Conservation (phyloP, 2,329 filamentous ascomycete genomes). For the Calonectria naviculata region DNA sequence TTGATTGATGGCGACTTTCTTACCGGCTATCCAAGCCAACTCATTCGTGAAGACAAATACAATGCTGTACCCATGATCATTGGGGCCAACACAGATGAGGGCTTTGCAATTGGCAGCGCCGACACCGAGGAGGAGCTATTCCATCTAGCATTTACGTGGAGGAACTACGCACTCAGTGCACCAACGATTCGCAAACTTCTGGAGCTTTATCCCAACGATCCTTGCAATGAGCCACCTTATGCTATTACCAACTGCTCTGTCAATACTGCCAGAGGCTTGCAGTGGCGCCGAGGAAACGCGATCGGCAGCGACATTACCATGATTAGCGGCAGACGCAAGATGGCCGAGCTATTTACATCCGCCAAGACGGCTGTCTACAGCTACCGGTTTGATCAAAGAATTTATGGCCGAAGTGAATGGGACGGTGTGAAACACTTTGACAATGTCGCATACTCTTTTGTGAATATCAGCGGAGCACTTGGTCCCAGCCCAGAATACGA, state of each 20-base stretch:
- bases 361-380: constrained; percentile 53
- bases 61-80: constrained; percentile 56
- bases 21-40: constrained; percentile 58
- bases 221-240: constrained; percentile 56
- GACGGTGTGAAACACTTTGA: constrained; percentile 59
- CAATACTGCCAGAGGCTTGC: constrained; percentile 44
- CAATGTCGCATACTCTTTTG: constrained; percentile 63
- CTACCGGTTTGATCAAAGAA: constrained; percentile 62
- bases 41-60: constrained; percentile 54
- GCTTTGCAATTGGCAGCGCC: constrained; percentile 50
- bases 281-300: constrained; percentile 57
- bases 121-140: constrained; percentile 57
- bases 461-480: constrained; percentile 60
- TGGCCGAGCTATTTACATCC: constrained; percentile 53
- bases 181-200: constrained; percentile 55
- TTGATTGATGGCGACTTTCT: constrained; percentile 60
- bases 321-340: constrained; percentile 57
- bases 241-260: constrained; percentile 35
- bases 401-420: constrained; percentile 52
- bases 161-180: constrained; percentile 58
- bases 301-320: constrained; percentile 62
- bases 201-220: constrained; percentile 60
- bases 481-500: constrained; percentile 57
- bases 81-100: constrained; percentile 63
- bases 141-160: constrained; percentile 46